A percentile compares a stretch with the other conserved stretches of the same genome.
Conservation (phyloP, 192 early-diverging fungal species). For the Podila minutissima region DNA sequence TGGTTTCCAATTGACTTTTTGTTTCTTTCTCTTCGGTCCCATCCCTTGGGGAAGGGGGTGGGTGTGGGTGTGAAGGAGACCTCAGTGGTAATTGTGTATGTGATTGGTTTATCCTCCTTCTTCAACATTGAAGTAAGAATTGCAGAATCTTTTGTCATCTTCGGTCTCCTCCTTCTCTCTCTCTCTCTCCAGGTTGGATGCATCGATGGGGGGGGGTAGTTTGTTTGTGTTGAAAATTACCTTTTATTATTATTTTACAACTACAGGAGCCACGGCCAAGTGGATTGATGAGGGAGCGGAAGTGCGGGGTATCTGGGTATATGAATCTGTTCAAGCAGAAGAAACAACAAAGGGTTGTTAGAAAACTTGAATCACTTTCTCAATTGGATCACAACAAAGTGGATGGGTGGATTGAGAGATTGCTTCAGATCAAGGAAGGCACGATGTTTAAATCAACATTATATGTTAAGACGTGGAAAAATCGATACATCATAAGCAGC, state of each 20-base stretch:
- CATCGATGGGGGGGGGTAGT: background rate
- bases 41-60: no score
- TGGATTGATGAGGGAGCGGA: background rate
- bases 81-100: constrained; percentile 48
- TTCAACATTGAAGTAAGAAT: constrained; percentile 50
- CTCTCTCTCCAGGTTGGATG: background rate
- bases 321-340: no score
- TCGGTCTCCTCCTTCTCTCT: constrained; percentile 5
- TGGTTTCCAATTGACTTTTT: no score
- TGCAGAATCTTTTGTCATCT: constrained; percentile 53
- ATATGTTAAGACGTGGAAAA: constrained; percentile 42
- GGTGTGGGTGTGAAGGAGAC: background rate
- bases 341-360: no score
- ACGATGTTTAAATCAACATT: constrained; percentile 47
- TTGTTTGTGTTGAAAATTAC: constrained; percentile 5
- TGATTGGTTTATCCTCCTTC: constrained; percentile 50
- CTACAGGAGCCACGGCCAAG: background rate
- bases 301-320: background rate
- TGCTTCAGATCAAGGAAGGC: constrained; percentile 55
- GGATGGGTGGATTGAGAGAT: background rate
- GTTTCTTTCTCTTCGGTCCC: no score
- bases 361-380: no score
- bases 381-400: background rate
- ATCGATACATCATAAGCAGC: constrained; percentile 51
- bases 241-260: constrained; percentile 5